Percentiles rank a stretch among this genome's conserved stretches.
Conservation (phyloP, 352 stramenopile species). For the Globisporangium cederbergense region DNA sequence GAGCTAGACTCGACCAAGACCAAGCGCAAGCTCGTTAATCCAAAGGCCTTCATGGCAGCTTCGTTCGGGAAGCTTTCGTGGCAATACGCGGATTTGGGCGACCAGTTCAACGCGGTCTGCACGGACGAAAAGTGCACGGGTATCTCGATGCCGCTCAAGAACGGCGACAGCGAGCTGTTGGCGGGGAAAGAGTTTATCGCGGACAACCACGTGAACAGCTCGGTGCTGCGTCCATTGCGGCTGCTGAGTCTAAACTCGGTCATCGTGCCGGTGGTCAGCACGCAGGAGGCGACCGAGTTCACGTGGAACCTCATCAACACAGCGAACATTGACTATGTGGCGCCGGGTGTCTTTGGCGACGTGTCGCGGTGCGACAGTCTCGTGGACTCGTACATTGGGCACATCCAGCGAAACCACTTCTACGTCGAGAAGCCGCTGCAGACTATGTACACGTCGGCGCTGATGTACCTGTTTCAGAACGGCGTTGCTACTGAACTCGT, state of each 20-base stretch:
- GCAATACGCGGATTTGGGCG: constrained; percentile 25
- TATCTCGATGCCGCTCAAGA: constrained; percentile 30
- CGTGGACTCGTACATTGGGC: constrained; percentile 22
- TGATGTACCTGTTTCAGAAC: constrained; percentile 53
- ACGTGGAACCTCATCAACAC: constrained; percentile 10
- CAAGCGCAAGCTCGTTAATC: constrained; percentile 15
- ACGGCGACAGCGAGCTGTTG: constrained; percentile 23
- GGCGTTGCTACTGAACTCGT: constrained; percentile 29
- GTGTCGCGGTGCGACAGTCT: constrained; percentile 29
- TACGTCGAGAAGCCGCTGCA: constrained; percentile 20
- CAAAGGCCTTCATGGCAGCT: constrained; percentile 24
- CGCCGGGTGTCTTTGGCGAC: constrained; percentile 10
- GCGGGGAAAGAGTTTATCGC: constrained; percentile 28
- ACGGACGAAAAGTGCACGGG: constrained; percentile 26
- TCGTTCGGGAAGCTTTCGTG: constrained; percentile 47
- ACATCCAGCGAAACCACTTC: constrained; percentile 24
- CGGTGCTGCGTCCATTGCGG: constrained; percentile 6
- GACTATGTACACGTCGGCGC: constrained; percentile 33
- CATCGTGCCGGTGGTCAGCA: constrained; percentile 8
- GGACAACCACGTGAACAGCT: constrained; percentile 19
- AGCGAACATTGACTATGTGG: background rate
- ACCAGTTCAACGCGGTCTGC: constrained; percentile 24
- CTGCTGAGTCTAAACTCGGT: constrained; percentile 15
- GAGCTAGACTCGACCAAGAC: constrained; percentile 13
- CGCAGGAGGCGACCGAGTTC: constrained; percentile 10